Evolutionary conservation across 1,139 yeast species (phyloP).

Genomic region (Protomyces arabidopsidicola): DNA sequence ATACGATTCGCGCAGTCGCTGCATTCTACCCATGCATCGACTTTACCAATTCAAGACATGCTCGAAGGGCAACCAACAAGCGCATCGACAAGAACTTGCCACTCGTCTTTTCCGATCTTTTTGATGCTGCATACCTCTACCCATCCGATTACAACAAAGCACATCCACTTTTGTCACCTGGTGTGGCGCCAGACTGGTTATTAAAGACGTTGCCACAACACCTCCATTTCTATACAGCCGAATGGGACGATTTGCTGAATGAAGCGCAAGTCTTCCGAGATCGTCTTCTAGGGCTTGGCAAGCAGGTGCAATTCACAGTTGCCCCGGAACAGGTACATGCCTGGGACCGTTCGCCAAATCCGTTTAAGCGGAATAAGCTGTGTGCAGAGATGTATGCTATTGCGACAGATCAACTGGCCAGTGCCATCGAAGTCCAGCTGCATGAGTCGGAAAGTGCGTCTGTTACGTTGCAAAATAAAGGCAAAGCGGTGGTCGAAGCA

Average conservation of each 20-base stretch:
- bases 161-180: slow-evolving; percentile 2
- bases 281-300: neutral
- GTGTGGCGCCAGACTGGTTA: neutral
- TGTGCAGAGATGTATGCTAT: neutral
- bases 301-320: neutral
- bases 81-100: slow-evolving; percentile 4
- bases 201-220: neutral
- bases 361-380: neutral
- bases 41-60: slow-evolving; percentile 1
- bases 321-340: slow-evolving; percentile 6
- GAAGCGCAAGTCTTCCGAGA: slow-evolving; percentile 2
- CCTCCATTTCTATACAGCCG: slow-evolving; percentile 11
- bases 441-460: neutral
- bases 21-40: slow-evolving; percentile 13
- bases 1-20: neutral
- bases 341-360: slow-evolving; percentile 12
- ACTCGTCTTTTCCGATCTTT: slow-evolving; percentile 1
- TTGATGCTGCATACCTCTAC: neutral
- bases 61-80: neutral
- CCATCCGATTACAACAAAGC: neutral
- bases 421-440: neutral
- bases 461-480: neutral
- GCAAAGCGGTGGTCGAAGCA: neutral
- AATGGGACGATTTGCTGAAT: slow-evolving; percentile 6
- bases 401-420: neutral